Conservation (phyloP, 2,329 filamentous ascomycete genomes). For the Diaporthe ampelina region DNA sequence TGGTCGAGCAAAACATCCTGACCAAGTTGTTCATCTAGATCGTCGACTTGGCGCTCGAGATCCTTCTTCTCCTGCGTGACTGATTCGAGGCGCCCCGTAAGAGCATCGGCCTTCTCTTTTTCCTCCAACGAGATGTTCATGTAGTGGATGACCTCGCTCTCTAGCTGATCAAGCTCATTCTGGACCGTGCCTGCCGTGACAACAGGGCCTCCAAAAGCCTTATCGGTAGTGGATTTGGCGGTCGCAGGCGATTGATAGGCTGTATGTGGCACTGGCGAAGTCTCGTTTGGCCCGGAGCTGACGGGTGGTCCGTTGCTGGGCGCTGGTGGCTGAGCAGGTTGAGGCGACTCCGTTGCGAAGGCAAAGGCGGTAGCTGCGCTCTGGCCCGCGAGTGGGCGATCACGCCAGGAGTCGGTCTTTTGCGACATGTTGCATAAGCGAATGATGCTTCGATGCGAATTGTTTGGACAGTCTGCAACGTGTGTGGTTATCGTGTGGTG, state of each 20-base stretch:
- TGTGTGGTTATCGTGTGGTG: not conserved
- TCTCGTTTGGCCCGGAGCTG: no score
- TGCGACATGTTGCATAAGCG: not conserved
- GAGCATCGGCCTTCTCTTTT: not conserved
- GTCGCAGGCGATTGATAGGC: no score
- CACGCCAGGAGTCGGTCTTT: not conserved
- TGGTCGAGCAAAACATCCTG: not conserved
- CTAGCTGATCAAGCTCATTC: slow-evolving; percentile 17
- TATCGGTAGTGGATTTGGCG: not conserved
- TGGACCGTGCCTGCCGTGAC: not conserved
- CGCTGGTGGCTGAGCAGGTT: not conserved
- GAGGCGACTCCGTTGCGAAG: not conserved
- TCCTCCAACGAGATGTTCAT: slow-evolving; percentile 27
- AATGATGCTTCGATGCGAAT: not conserved
- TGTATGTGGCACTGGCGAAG: no score
- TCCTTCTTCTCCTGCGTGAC: slow-evolving; percentile 5
- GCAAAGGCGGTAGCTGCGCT: slow-evolving; percentile 12
- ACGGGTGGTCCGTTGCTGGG: not conserved
- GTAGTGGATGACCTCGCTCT: slow-evolving; percentile 29
- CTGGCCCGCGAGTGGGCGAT: not conserved
- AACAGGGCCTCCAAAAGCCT: not conserved
- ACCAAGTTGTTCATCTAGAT: slow-evolving; percentile 2
- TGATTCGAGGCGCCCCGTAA: not conserved
- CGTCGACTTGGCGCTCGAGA: slow-evolving; percentile 13
- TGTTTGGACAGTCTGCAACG: not conserved